Base-by-base conservation (phyloP, 129 eudicot genomes). In the Logfia minima region DNA sequence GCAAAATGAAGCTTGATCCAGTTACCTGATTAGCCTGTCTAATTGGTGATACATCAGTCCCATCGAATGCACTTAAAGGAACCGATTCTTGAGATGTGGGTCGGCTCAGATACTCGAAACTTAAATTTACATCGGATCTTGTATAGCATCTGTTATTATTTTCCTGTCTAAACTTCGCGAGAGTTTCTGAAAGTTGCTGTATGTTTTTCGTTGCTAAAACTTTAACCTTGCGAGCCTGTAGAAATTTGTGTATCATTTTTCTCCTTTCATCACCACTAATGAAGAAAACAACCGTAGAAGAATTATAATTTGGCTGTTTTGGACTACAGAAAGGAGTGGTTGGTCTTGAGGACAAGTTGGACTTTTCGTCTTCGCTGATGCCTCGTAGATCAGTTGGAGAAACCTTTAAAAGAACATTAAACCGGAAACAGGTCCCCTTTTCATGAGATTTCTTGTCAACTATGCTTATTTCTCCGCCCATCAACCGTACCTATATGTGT, bases 401-500 rank as follows among this genome's bases (percentile, higher is more conserved):
- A 68, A 81, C 84, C 55, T 59, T 69, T 16, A 81, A 68, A 28
- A 81, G 16, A 22, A 43, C 76, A 60, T 45, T 84, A 65, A 91
- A 91, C 75, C 76, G 75, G 80, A 91, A 88, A 59, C 92, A 90
- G 29, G 96, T 87, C 18, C 98, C 98, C 45, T 37, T 90, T 83
- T 88, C 86, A 16, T 87, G 91, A 0, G 68, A 8, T 59, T 80
- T 87, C 62, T 90, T 93, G 75, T 90, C 93, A 64, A 87, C 82
- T 37, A 93, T 87, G 45, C 77, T 75, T 73, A 93, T 93, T 31
- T 93, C 98, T 63, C 98, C 98, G 0, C 96, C 97, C 97, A 93
- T 90, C 70, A 93, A 56, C 17, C 87, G 82, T 23, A 92, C 97
- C 97, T 92, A 77, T 2, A 80, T 41, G 22, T 22, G 16, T 53